Base-by-base conservation (phyloP, 306 rosid species). In the Potentilla sterilis region DNA sequence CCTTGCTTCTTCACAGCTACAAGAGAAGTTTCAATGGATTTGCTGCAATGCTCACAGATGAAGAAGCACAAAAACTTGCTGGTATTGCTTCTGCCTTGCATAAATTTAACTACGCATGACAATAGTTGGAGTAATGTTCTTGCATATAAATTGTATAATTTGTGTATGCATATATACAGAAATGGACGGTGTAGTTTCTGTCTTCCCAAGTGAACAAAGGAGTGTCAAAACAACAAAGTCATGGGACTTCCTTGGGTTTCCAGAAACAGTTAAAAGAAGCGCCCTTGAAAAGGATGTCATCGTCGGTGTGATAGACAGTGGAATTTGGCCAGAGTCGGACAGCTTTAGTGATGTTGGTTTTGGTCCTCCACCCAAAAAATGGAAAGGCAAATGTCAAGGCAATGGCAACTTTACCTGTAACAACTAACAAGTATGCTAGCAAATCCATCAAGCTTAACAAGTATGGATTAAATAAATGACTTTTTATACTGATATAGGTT, bases 251-350 rank as follows among this genome's bases (percentile, higher is more conserved):
- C 7, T 57, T 84, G 18, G 88, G 86, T 0, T 75, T 83, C 19
- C 21, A 80, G 0, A 28, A 32, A 7, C 37, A 81, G 83, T 75
- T 0, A 7, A 54, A 4, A 81, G 82, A 77, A 1, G 59, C 7
- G 47, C 6, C 0, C 0, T 59, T 0, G 85, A 83, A 49, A 81
- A 83, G 40, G 71, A 86, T 35, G 35, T 88, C 48, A 73, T 84
- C 4, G 66, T 86, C 1, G 89, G 87, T 51, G 77, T 86, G 24
- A 2, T 88, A 0, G 89, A 88, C 59, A 1, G 47, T 0, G 89
- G 92, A 41, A 69, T 88, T 42, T 86, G 83, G 88, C 89, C 86
- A 2, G 88, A 83, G 32, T 81, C 86, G 0, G 18, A 75, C 19
- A 88, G 89, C 55, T 88, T 88, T 57, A 85, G 5, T 21, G 88